Evolutionary conservation across 352 stramenopile genomes (phyloP).

Genomic region (Blastocystis sp.): DNA sequence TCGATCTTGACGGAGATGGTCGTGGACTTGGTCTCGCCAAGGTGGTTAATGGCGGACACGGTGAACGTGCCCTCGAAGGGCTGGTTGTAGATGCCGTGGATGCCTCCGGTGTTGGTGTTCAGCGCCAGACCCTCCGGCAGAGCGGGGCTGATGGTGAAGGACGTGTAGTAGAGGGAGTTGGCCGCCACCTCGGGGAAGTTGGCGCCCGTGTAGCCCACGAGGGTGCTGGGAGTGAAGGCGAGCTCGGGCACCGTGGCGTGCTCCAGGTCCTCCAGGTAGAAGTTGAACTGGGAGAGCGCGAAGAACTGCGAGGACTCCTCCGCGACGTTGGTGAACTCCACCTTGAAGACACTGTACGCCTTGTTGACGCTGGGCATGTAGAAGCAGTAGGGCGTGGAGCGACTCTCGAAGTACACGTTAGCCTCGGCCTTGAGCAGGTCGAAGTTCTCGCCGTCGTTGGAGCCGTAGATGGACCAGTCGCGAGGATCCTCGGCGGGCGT

Average conservation of each 20-base stretch:
- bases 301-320: neutral
- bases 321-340: neutral
- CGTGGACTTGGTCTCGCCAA: neutral
- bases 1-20: neutral
- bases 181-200: neutral
- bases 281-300: neutral
- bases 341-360: neutral
- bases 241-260: neutral
- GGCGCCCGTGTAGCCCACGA: constrained; percentile 35
- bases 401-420: neutral
- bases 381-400: neutral
- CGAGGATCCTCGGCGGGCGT: neutral
- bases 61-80: neutral
- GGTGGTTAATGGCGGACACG: neutral
- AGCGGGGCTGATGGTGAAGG: constrained; percentile 16
- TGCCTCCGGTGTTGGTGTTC: neutral
- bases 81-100: neutral
- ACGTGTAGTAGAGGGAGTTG: constrained; percentile 32
- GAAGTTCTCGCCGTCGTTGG: neutral
- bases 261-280: constrained; percentile 31
- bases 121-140: neutral
- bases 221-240: constrained; percentile 4
- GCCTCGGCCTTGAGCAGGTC: neutral
- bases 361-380: neutral
- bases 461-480: neutral